Percentiles rank a stretch among this genome's conserved stretches.
These are phyloP conservation scores for Penicillium pancosmium DNA, from an alignment of 495 filamentous ascomycete genomes.

Conservation along the genomic window DNA sequence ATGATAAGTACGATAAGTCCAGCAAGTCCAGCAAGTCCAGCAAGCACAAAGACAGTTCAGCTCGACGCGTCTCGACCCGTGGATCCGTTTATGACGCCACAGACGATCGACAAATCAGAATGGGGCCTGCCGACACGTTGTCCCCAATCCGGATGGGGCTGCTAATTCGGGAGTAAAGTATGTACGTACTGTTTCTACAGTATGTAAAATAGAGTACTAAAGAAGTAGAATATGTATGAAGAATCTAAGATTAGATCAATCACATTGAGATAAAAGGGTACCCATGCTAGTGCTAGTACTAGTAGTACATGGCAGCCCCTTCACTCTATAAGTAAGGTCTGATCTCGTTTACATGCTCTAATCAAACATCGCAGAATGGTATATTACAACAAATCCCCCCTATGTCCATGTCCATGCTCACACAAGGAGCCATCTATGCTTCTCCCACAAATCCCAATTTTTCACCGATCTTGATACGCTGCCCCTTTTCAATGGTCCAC, in stretches of 20 bases:
- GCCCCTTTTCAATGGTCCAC: conserved; percentile 83
- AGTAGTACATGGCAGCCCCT: too few relatives aligned
- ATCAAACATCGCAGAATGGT: conserved; percentile 14
- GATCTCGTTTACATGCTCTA: too few relatives aligned
- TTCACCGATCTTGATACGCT: conserved; percentile 86
- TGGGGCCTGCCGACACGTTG: background rate
- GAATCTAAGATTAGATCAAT: background rate
- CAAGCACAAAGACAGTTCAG: background rate
- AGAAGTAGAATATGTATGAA: too few relatives aligned
- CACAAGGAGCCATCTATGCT: conserved; percentile 10
- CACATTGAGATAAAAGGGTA: background rate
- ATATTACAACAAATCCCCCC: conserved; percentile 20
- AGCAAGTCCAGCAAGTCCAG: too few relatives aligned
- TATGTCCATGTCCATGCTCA: background rate
- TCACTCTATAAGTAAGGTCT: too few relatives aligned
- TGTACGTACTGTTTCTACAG: too few relatives aligned
- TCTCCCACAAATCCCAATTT: conserved; percentile 68
- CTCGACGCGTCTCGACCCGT: background rate
- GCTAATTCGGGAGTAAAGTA: too few relatives aligned
- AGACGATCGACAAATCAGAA: conserved; percentile 5
- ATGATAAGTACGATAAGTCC: background rate
- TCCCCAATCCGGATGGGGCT: background rate
- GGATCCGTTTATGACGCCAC: conserved; percentile 12
- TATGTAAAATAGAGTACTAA: too few relatives aligned
- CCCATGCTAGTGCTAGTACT: too few relatives aligned